Conservation (phyloP, 2,329 filamentous ascomycete genomes). For the Penicillium sp. region DNA sequence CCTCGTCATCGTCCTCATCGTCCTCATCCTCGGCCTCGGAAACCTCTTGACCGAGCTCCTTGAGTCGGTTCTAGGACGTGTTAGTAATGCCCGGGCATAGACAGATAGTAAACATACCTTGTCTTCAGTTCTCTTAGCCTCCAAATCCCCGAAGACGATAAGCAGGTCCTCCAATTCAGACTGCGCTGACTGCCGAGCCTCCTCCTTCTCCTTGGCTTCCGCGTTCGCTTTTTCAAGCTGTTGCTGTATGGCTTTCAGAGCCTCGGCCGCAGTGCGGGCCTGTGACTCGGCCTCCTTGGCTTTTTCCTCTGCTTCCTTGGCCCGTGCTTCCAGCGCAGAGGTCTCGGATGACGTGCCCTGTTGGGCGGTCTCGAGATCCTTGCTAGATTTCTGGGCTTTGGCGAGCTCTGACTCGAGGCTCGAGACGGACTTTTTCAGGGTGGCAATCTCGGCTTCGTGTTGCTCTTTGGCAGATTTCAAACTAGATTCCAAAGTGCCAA, state of each 20-base stretch:
- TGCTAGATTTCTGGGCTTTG: slow-evolving; percentile 53
- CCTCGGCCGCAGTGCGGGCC: slow-evolving; percentile 51
- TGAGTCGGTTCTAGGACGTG: slow-evolving; percentile 60
- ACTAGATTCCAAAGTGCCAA: slow-evolving; percentile 57
- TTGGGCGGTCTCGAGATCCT: slow-evolving; percentile 61
- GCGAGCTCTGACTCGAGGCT: slow-evolving; percentile 54
- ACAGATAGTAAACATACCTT: slow-evolving; percentile 58
- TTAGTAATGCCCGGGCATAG: slow-evolving; percentile 13
- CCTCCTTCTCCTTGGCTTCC: slow-evolving; percentile 54
- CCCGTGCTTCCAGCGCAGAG: slow-evolving; percentile 52
- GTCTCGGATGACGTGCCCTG: slow-evolving; percentile 52
- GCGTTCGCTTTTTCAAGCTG: slow-evolving; percentile 35
- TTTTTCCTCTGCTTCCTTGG: slow-evolving; percentile 42
- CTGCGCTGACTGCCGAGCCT: slow-evolving; percentile 66
- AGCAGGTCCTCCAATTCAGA: slow-evolving; percentile 78
- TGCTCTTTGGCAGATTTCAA: slow-evolving; percentile 49
- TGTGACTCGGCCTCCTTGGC: slow-evolving; percentile 36
- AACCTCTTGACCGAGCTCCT: slow-evolving; percentile 67
- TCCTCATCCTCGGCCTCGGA: slow-evolving; percentile 76
- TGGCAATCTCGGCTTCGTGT: slow-evolving; percentile 60
- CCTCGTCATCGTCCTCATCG: slow-evolving; percentile 59
- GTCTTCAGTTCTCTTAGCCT: slow-evolving; percentile 74
- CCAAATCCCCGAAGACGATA: slow-evolving; percentile 77
- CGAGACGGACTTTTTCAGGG: slow-evolving; percentile 60
- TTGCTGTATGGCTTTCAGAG: slow-evolving; percentile 52